Evolutionary conservation across 495 filamentous ascomycete species (phyloP).

Genomic region (Ramalina intermedia): DNA sequence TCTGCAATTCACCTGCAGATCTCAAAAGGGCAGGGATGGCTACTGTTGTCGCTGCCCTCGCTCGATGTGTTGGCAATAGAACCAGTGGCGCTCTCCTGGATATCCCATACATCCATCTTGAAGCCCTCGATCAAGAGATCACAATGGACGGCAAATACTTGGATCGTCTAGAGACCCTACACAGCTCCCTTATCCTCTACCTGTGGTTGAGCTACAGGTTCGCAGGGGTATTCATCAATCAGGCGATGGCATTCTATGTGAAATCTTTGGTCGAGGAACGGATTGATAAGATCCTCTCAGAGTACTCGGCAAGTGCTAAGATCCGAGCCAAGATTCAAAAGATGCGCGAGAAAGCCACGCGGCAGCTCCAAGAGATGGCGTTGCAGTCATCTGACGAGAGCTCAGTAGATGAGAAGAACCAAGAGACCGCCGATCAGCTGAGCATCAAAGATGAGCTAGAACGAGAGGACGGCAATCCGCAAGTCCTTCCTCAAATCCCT

Average conservation of each 20-base stretch:
- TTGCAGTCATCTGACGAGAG: background rate
- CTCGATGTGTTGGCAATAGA: conserved; percentile 50
- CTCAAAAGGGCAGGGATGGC: conserved; percentile 18
- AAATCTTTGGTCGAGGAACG: conserved; percentile 64
- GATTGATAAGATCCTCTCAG: conserved; percentile 53
- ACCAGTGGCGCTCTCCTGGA: conserved; percentile 49
- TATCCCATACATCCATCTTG: conserved; percentile 47
- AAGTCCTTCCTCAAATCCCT: no score
- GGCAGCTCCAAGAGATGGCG: background rate
- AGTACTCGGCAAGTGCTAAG: conserved; percentile 36
- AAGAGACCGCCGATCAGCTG: background rate
- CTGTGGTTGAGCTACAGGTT: conserved; percentile 69
- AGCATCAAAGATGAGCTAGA: background rate
- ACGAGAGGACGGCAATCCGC: no score
- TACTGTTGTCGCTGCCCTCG: conserved; percentile 40
- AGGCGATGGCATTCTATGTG: conserved; percentile 62
- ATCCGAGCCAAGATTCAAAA: conserved; percentile 19
- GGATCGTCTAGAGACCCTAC: conserved; percentile 52
- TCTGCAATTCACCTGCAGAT: conserved; percentile 52
- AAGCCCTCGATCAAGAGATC: conserved; percentile 44
- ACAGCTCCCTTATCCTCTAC: conserved; percentile 71
- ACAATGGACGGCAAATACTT: conserved; percentile 38
- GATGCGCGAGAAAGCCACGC: conserved; percentile 10
- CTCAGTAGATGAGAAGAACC: background rate
- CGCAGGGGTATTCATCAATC: conserved; percentile 63